phyloP scores from a whole-genome alignment of 1,284 basidiomycete genomes.

The Boletus smithii region DNA sequence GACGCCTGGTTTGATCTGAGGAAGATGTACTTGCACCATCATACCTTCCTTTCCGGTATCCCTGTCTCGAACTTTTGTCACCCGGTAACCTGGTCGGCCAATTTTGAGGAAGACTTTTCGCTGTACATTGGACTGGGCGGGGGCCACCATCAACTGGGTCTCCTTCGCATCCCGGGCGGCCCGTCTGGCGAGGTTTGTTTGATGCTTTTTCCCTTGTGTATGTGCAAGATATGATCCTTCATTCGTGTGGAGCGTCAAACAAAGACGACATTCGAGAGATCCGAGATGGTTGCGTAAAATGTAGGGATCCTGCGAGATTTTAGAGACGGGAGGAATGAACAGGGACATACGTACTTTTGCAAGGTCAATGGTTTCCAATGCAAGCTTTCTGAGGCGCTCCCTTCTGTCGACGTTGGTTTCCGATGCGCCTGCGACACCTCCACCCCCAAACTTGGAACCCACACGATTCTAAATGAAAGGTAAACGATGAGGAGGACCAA shows the following conservation, averaged over 20 bases:
- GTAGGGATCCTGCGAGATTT: conserved; percentile 80
- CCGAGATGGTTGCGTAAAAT: conserved; percentile 98
- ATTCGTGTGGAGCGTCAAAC: conserved; percentile 96
- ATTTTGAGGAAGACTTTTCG: conserved; percentile 97
- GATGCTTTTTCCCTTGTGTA: conserved; percentile 99
- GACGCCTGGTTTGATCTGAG: conserved; percentile 88
- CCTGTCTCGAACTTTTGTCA: conserved; percentile 82
- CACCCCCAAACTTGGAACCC: conserved; percentile 93
- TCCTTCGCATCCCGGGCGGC: conserved; percentile 96
- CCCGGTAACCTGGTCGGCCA: conserved; percentile 90
- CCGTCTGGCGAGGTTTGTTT: conserved; percentile 95
- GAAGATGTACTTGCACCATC: conserved; percentile 95
- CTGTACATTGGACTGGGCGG: conserved; percentile 71
- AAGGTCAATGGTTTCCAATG: conserved; percentile 93
- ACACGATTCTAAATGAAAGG: conserved; percentile 74
- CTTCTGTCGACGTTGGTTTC: conserved; percentile 95
- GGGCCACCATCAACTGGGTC: conserved; percentile 80
- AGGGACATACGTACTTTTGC: conserved; percentile 61
- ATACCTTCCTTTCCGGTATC: conserved; percentile 85
- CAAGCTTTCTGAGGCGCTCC: conserved; percentile 93
- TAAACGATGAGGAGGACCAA: neutral
- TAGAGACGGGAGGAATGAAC: conserved; percentile 3
- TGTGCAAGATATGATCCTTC: conserved; percentile 99
- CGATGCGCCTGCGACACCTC: conserved; percentile 88
- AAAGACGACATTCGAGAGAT: conserved; percentile 96